Evolutionary conservation across 805 yeast genomes (phyloP).

Genomic region (Starmerella vaccinii): DNA sequence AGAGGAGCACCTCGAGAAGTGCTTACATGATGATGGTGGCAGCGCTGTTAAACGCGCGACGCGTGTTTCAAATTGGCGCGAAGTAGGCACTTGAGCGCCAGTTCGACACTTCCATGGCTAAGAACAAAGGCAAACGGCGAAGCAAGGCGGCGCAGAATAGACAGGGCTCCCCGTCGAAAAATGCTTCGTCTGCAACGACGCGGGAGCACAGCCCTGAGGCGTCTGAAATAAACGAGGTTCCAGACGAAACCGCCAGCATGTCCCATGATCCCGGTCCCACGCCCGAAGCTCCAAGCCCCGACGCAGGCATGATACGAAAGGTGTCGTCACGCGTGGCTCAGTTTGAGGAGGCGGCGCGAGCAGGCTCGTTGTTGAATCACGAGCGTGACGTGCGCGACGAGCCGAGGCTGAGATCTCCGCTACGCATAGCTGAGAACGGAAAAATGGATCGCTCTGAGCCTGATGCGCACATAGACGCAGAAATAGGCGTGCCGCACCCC

Average conservation of each 20-base stretch:
- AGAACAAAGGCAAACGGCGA: not conserved
- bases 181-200: not conserved
- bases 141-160: not conserved
- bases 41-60: not conserved
- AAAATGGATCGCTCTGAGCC: no score
- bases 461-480: no score
- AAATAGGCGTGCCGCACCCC: no score
- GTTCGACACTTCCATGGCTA: not conserved
- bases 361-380: conserved; percentile 1
- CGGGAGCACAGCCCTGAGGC: not conserved
- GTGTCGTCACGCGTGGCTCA: conserved; percentile 5
- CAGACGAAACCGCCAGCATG: not conserved
- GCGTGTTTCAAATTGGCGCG: not conserved
- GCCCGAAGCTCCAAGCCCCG: not conserved
- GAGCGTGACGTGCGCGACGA: not conserved
- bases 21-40: not conserved
- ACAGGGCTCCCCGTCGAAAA: conserved; percentile 1
- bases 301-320: not conserved
- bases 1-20: not conserved
- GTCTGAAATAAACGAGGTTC: not conserved
- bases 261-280: not conserved
- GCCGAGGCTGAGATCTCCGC: no score
- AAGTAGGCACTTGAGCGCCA: not conserved
- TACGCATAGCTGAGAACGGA: no score
- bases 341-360: conserved; percentile 9